Percentiles rank a stretch among this genome's conserved stretches.
Evolutionary conservation across 164 flowering plant genomes (phyloP).

Genomic region (Buxus sempervirens): DNA sequence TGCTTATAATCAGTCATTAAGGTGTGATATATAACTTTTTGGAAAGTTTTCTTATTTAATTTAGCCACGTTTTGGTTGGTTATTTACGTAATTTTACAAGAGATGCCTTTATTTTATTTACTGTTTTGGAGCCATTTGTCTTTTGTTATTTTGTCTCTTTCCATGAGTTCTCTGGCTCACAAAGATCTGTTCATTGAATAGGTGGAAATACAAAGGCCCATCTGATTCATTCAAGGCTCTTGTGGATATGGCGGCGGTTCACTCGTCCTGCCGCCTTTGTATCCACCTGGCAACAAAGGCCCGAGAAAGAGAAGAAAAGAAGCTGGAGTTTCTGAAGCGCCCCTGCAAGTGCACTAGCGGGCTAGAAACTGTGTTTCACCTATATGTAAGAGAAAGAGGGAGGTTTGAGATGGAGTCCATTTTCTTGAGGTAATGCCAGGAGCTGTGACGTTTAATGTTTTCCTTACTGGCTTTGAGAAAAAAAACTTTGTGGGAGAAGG

Average conservation of each 20-base stretch:
- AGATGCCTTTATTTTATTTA: background rate
- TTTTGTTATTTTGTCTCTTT: conserved; percentile 3
- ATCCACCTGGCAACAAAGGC: conserved; percentile 75
- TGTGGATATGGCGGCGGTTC: conserved; percentile 98
- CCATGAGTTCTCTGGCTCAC: conserved; percentile 1
- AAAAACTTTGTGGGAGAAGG: too few species aligned
- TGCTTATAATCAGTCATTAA: conserved; percentile 65
- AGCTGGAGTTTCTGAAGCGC: conserved; percentile 48
- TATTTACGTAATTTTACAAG: background rate
- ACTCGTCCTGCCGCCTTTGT: conserved; percentile 98
- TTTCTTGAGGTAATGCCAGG: conserved; percentile 66
- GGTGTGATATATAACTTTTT: conserved; percentile 29
- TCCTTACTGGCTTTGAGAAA: background rate
- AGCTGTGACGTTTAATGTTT: background rate
- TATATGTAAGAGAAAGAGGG: conserved; percentile 92
- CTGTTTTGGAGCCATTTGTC: background rate
- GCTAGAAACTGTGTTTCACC: conserved; percentile 61
- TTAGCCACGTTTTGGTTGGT: background rate
- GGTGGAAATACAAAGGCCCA: conserved; percentile 99
- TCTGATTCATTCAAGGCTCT: conserved; percentile 97
- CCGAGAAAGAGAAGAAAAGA: conserved; percentile 62
- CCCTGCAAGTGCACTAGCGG: conserved; percentile 93
- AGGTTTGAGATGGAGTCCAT: conserved; percentile 84
- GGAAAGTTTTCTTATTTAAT: background rate
- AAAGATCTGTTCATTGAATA: conserved; percentile 19